phyloP scores from a whole-genome alignment of 768 basidiomycete genomes.

The Exidia glandulosa region DNA sequence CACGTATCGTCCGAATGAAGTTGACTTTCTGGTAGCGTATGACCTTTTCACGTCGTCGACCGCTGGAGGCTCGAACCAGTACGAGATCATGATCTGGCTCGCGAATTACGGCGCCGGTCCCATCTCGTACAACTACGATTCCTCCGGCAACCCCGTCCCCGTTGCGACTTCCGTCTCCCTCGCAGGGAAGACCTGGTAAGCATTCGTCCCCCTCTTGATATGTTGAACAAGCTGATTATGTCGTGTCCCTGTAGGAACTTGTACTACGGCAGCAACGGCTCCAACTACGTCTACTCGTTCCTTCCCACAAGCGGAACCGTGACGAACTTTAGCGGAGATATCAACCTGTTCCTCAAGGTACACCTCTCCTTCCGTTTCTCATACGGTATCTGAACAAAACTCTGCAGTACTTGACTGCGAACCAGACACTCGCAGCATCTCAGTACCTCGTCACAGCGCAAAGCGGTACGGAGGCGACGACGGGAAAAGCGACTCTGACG shows the following conservation, averaged over 20 bases:
- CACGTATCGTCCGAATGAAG: background rate
- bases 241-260: constrained; percentile 32
- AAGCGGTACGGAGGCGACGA: constrained; percentile 51
- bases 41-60: constrained; percentile 51
- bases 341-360: constrained; percentile 42
- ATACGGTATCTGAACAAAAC: background rate
- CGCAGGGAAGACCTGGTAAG: constrained; percentile 41
- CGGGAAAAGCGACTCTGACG: constrained; percentile 5
- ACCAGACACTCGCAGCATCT: constrained; percentile 33
- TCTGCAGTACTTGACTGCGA: constrained; percentile 38
- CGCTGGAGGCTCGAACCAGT: constrained; percentile 33
- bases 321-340: constrained; percentile 41
- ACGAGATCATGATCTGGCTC: constrained; percentile 58
- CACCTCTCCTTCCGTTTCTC: background rate
- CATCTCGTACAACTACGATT: constrained; percentile 38
- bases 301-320: constrained; percentile 26
- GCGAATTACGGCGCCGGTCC: constrained; percentile 47
- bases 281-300: constrained; percentile 32
- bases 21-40: constrained; percentile 30
- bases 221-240: background rate
- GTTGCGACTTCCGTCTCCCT: constrained; percentile 33
- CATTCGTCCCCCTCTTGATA: background rate
- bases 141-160: constrained; percentile 35
- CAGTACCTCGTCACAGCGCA: constrained; percentile 51
- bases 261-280: constrained; percentile 41